A percentile compares a stretch with the other conserved stretches of the same genome.
Evolutionary conservation across 2,329 filamentous ascomycete genomes (phyloP).

Genomic region (Pestalotiopsis sp.): DNA sequence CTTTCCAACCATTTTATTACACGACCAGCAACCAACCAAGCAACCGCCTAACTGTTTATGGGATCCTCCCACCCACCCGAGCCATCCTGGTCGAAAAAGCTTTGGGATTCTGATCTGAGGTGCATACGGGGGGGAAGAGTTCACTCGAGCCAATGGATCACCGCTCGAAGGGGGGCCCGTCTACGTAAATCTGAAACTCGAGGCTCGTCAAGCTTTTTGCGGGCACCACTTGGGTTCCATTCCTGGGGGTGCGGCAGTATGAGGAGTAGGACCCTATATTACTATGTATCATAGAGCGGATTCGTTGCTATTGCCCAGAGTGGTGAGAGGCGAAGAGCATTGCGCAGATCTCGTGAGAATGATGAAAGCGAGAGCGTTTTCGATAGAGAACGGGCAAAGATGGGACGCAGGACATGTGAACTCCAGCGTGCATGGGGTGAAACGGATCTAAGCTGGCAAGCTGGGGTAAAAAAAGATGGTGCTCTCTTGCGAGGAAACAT

Average conservation of each 20-base stretch:
- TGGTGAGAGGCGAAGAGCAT: neutral
- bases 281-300: no score
- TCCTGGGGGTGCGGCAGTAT: neutral
- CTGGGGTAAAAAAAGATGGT: neutral
- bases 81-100: neutral
- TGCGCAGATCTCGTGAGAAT: neutral
- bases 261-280: neutral
- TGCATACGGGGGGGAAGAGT: neutral
- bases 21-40: neutral
- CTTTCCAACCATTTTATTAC: neutral
- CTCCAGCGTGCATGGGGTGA: neutral
- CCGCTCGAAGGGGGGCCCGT: neutral
- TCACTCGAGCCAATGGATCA: neutral
- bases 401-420: neutral
- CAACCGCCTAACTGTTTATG: neutral
- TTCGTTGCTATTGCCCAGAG: neutral
- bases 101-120: slow-evolving; percentile 3
- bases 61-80: neutral
- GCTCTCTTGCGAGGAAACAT: neutral
- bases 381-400: neutral
- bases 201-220: slow-evolving; percentile 2
- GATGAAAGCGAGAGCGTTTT: neutral
- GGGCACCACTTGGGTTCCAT: slow-evolving; percentile 6
- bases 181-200: slow-evolving; percentile 9
- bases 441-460: neutral